These are phyloP conservation scores for Penicillium digitatum DNA, from an alignment of 2,329 filamentous ascomycete species.

Conservation along the genomic window DNA sequence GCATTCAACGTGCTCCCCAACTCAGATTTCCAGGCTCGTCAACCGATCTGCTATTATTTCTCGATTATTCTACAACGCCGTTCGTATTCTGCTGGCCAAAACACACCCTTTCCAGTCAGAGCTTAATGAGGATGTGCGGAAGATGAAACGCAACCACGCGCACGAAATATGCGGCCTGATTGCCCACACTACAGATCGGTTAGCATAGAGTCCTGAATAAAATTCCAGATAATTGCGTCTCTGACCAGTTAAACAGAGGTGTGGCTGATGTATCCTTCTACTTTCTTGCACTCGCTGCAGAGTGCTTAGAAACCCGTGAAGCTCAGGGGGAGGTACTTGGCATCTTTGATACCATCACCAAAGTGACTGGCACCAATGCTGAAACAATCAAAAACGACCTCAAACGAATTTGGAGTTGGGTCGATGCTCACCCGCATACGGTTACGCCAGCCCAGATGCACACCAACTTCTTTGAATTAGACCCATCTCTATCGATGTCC, in stretches of 20 bases:
- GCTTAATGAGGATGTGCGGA: slow-evolving; percentile 62
- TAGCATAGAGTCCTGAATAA: slow-evolving; percentile 19
- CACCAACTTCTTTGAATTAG: slow-evolving; percentile 17
- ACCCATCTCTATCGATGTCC: slow-evolving; percentile 25
- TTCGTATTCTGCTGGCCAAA: slow-evolving; percentile 74
- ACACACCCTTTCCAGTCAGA: slow-evolving; percentile 66
- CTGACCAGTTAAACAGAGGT: slow-evolving; percentile 45
- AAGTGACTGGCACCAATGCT: slow-evolving; percentile 74
- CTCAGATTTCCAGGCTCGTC: slow-evolving; percentile 59
- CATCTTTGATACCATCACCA: slow-evolving; percentile 71
- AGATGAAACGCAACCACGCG: slow-evolving; percentile 68
- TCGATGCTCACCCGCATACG: slow-evolving; percentile 33
- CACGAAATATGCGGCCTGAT: slow-evolving; percentile 86
- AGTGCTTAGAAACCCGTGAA: slow-evolving; percentile 62
- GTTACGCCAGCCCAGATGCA: slow-evolving; percentile 20
- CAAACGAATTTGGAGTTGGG: slow-evolving; percentile 74
- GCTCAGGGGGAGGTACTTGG: slow-evolving; percentile 78
- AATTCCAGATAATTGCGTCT: neutral
- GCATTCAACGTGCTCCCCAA: neutral
- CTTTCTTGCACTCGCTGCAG: slow-evolving; percentile 72
- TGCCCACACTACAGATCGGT: slow-evolving; percentile 75
- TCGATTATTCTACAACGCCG: slow-evolving; percentile 83
- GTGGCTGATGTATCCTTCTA: slow-evolving; percentile 75
- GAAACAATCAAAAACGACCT: slow-evolving; percentile 68
- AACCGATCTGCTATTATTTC: slow-evolving; percentile 78